Conservation (phyloP, 768 basidiomycete species). For the Lanmaoa pseudosensibilis region DNA sequence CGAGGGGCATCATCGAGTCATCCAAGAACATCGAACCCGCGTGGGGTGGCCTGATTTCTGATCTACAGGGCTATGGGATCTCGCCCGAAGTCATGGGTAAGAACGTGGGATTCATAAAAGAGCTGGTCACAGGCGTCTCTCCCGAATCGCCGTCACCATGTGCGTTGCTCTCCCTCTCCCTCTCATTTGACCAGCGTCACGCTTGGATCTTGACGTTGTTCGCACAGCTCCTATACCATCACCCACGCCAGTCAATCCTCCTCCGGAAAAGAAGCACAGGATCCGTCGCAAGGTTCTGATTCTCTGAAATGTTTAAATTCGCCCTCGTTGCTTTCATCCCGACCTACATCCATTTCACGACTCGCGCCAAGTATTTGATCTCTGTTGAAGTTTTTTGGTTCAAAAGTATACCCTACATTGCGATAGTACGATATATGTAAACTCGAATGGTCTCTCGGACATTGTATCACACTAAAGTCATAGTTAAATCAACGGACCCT, state of each 20-base stretch:
- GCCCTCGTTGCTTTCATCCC: neutral
- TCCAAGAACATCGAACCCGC: constrained; percentile 53
- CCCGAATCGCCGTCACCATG: constrained; percentile 8
- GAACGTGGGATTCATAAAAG: constrained; percentile 39
- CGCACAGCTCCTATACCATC: constrained; percentile 10
- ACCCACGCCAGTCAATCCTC: constrained; percentile 9
- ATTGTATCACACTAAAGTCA: constrained; percentile 5
- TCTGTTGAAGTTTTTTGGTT: constrained; percentile 11
- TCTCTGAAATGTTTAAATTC: constrained; percentile 15
- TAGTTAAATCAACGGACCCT: constrained; percentile 11
- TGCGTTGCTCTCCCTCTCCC: constrained; percentile 3
- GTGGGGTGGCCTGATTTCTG: constrained; percentile 49
- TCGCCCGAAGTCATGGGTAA: constrained; percentile 31
- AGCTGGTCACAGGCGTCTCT: constrained; percentile 20
- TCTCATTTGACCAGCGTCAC: neutral
- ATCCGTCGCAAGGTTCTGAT: constrained; percentile 34
- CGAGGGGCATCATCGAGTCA: constrained; percentile 50
- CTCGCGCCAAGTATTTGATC: constrained; percentile 1
- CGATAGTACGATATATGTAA: constrained; percentile 22
- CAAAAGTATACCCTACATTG: constrained; percentile 14
- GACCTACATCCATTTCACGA: too few relatives aligned
- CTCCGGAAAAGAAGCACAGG: constrained; percentile 30
- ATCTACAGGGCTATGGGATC: constrained; percentile 43
- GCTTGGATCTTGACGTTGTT: neutral
- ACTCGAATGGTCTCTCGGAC: constrained; percentile 14